Base-by-base conservation (phyloP, 305 asterid genomes). In the Fraxinus albicans region DNA sequence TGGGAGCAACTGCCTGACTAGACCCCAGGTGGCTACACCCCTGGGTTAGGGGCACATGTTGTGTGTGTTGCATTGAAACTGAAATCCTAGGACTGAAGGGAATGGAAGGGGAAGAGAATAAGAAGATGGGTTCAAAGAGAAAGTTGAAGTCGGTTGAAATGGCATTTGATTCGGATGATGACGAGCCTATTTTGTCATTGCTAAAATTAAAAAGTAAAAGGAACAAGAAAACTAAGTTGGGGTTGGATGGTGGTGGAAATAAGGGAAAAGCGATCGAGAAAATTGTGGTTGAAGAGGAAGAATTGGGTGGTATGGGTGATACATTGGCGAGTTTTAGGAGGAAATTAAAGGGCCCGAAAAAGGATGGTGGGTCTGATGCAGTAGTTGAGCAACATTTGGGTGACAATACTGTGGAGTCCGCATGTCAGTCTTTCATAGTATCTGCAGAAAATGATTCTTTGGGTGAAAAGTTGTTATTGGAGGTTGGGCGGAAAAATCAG, bases 291-390 rank as follows among this genome's bases (percentile, higher is more conserved):
- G 87, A 86, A 87, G 94, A 84, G 72, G 91, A 87, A 42, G 97
- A 95, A 79, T 82, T 91, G 79, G 93, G 87, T 77, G 94, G 93
- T 79, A 94, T 97, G 99, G 92, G 93, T 73, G 99, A 95, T 65
- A 97, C 99, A 6, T 89, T 97, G 89, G 99, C 98, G 12, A 93
- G 78, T 87, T 94, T 95, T 80, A 91, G 93, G 93, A 95, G 92
- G 89, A 95, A 95, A 87, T 86, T 95, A 90, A 92, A 86, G 92
- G 97, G 87, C 79, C 95, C 99, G 8, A 95, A 91, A 83, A 93
- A 89, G 90, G 88, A 83, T 77, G 87, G 81, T 81, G 91, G 90
- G 80, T 83, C 87, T 88, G 88, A 83, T 27, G 80, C 81, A 29
- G 82, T 33, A 8, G 86, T 79, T 74, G 87, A 47, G 74, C 88